Base-by-base conservation (phyloP, 2,329 filamentous ascomycete species). In the Aspergillaceae sp. region DNA sequence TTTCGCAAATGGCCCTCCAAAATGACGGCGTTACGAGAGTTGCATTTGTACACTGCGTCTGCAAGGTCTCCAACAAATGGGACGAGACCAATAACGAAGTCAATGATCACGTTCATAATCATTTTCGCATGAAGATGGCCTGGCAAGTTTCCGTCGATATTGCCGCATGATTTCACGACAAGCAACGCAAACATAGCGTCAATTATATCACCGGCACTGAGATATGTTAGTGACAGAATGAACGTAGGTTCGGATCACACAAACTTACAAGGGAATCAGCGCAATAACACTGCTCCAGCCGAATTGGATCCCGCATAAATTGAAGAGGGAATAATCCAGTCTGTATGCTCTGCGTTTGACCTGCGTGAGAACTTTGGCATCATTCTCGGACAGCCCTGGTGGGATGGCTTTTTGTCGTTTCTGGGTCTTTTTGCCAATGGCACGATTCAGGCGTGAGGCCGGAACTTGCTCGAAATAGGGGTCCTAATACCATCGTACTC, bases 271-370 rank as follows among this genome's bases (percentile, higher is more conserved):
- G 56, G 92, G 92, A 45, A 97, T 67, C 5, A 97, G 63, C 9
- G 84, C 92, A 57, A 97, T 87, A 48, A 95, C 78, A 56, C 84
- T 86, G 43, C 86, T 81, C 88, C 89, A 96, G 45, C 92, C 92
- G 61, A 97, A 90, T 48, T 83, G 80, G 48, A 94, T 77, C 38
- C 89, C 88, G 53, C 85, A 79, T 61, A 87, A 79, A 60, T 79
- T 89, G 72, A 91, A 94, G 4, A 95, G 78, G 46, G 78, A 80
- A 74, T 88, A 85, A 66, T 97, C 92, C 28, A 96, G 79, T 34
- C 81, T 78, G 68, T 95, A 94, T 32, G 92, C 89, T 48, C 85
- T 78, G 57, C 84, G 79, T 67, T 94, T 91, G 56, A 94, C 87
- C 57, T 84, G 85, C 56, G 85, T 94, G 52, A 97, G 80, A 55